Conservation (phyloP, 306 rosid species). For the Cucurbita pepo region DNA sequence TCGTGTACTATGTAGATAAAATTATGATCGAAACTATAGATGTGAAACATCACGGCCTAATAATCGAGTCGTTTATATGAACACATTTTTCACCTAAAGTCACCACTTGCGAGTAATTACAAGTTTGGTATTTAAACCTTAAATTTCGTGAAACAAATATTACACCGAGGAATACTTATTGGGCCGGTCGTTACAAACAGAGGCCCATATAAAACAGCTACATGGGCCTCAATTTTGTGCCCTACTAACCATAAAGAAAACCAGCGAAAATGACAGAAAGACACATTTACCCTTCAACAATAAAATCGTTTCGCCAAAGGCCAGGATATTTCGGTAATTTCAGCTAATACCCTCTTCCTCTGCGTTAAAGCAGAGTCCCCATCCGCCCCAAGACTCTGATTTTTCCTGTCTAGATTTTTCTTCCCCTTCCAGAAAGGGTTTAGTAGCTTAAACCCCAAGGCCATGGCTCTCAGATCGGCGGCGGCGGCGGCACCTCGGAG, state of each 20-base stretch:
- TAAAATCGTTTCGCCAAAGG: not conserved
- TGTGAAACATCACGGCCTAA: too few relatives aligned
- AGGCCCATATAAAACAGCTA: not conserved
- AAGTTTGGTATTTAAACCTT: too few relatives aligned
- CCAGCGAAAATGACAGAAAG: not conserved
- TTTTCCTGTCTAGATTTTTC: not conserved
- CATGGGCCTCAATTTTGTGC: not conserved
- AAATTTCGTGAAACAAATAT: too few relatives aligned
- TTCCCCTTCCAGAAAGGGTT: slow-evolving; percentile 14
- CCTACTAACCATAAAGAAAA: not conserved
- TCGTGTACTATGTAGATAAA: too few relatives aligned
- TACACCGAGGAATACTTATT: not conserved
- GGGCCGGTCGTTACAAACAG: not conserved
- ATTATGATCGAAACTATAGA: too few relatives aligned
- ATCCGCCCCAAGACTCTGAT: not conserved
- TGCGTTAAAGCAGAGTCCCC: not conserved
- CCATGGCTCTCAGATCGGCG: slow-evolving; percentile 46
- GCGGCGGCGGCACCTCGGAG: slow-evolving; percentile 42
- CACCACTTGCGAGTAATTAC: too few relatives aligned
- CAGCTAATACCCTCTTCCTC: not conserved
- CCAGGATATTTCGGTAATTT: not conserved
- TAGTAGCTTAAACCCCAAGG: slow-evolving; percentile 16
- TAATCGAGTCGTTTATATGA: too few relatives aligned
- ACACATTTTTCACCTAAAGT: too few relatives aligned
- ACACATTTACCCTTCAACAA: not conserved